phyloP scores from a whole-genome alignment of 2,329 filamentous ascomycete species.

The Calonectria crousiana region DNA sequence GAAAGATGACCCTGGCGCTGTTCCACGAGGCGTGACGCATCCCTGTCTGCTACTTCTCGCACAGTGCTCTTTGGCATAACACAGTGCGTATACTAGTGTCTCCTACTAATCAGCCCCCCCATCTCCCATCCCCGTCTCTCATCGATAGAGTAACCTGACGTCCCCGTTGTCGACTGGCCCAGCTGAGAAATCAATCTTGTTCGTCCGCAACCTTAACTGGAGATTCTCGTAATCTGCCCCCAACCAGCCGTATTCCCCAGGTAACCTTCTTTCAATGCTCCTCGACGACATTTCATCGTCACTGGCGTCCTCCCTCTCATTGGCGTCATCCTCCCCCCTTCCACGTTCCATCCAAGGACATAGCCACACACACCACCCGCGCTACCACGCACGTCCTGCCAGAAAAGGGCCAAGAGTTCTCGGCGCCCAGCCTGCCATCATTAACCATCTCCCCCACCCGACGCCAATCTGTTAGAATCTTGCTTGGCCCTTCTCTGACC shows the following conservation, averaged over 20 bases:
- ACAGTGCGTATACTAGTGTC: slow-evolving; percentile 15
- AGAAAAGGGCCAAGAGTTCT: slow-evolving; percentile 24
- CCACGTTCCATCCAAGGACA: slow-evolving; percentile 4
- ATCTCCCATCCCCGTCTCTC: not conserved
- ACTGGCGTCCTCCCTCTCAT: not conserved
- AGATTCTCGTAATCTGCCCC: not conserved
- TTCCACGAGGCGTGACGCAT: slow-evolving; percentile 22
- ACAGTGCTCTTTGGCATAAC: slow-evolving; percentile 6
- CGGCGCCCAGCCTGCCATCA: slow-evolving; percentile 29
- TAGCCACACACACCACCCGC: slow-evolving; percentile 8
- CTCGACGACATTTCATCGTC: not conserved
- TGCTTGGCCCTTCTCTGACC: slow-evolving; percentile 3
- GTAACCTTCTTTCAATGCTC: not conserved
- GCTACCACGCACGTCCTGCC: slow-evolving; percentile 7
- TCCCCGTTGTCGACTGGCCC: slow-evolving; percentile 18
- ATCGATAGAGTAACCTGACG: slow-evolving; percentile 19
- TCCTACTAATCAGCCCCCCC: slow-evolving; percentile 1
- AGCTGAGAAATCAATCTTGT: slow-evolving; percentile 13
- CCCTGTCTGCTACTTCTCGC: not conserved
- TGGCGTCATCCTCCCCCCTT: not conserved
- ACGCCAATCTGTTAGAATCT: slow-evolving; percentile 13
- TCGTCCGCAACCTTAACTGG: not conserved
- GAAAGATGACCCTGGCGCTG: not conserved
- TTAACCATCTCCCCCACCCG: slow-evolving; percentile 24
- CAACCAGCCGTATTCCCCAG: not conserved